Evolutionary conservation across 2,329 filamentous ascomycete genomes (phyloP).

Genomic region (Botryotinia narcissicola): DNA sequence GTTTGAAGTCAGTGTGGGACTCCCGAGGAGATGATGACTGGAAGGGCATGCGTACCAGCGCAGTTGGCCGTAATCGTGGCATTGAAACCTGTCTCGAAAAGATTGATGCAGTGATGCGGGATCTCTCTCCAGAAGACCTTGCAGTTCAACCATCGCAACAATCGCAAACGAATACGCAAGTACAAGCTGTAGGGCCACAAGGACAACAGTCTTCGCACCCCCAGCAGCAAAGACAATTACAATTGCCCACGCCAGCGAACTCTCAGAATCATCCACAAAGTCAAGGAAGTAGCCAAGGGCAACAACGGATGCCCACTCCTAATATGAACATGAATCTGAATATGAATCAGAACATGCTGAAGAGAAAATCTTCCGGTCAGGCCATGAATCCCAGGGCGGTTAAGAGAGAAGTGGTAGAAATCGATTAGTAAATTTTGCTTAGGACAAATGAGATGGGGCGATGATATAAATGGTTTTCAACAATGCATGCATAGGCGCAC

Average conservation of each 20-base stretch:
- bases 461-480: slow-evolving; percentile 11
- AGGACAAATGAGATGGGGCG: slow-evolving; percentile 2
- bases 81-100: slow-evolving; percentile 40
- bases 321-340: slow-evolving; percentile 20
- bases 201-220: background rate
- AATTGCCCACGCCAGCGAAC: slow-evolving; percentile 23
- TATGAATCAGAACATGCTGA: slow-evolving; percentile 23
- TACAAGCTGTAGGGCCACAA: slow-evolving; percentile 2
- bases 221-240: slow-evolving; percentile 15
- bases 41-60: slow-evolving; percentile 49
- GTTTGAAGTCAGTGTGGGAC: slow-evolving; percentile 48
- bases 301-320: slow-evolving; percentile 18
- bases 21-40: slow-evolving; percentile 45
- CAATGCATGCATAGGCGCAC: slow-evolving; percentile 18
- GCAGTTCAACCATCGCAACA: background rate
- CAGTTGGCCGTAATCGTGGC: slow-evolving; percentile 44
- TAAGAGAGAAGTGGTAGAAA: slow-evolving; percentile 30
- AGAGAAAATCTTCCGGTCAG: slow-evolving; percentile 28
- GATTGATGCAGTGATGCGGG: slow-evolving; percentile 32
- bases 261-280: slow-evolving; percentile 25
- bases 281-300: slow-evolving; percentile 20
- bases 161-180: slow-evolving; percentile 16
- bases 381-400: slow-evolving; percentile 24
- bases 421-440: slow-evolving; percentile 27
- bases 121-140: slow-evolving; percentile 22